Conservation (phyloP, 164 flowering plant species). For the Tetracentron sinense region DNA sequence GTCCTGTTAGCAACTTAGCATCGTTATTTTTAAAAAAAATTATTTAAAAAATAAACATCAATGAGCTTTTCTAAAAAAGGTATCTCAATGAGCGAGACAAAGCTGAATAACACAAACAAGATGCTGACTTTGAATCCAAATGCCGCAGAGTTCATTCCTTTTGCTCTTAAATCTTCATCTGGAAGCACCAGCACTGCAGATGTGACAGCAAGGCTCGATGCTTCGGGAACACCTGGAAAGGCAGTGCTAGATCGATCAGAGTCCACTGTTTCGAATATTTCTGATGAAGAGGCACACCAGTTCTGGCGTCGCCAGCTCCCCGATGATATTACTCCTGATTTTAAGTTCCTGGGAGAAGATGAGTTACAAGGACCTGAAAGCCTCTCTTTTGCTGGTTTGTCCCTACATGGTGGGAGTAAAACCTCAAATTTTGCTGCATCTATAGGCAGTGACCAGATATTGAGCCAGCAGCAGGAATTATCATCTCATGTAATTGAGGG, state of each 20-base stretch:
- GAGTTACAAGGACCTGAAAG: conserved; percentile 52
- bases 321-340: conserved; percentile 97
- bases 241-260: conserved; percentile 68
- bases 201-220: conserved; percentile 30
- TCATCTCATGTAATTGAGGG: conserved; percentile 42
- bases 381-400: conserved; percentile 60
- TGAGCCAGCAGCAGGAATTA: conserved; percentile 45
- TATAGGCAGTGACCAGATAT: conserved; percentile 33
- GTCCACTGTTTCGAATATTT: conserved; percentile 67
- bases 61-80: conserved; percentile 76
- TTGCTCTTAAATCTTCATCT: conserved; percentile 51
- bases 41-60: too few relatives aligned
- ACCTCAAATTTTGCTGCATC: conserved; percentile 44
- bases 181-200: conserved; percentile 39
- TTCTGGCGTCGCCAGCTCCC: conserved; percentile 89
- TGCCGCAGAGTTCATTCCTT: conserved; percentile 95
- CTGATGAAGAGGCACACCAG: conserved; percentile 92
- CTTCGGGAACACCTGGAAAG: conserved; percentile 54
- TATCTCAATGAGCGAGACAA: conserved; percentile 34
- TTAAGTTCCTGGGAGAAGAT: conserved; percentile 63
- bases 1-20: conserved; percentile 8
- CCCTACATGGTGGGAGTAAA: conserved; percentile 55
- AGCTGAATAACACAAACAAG: conserved; percentile 35
- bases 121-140: conserved; percentile 74
- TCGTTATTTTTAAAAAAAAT: too few relatives aligned